These are phyloP conservation scores for Jimgerdemannia lactiflua DNA, from an alignment of 192 early-diverging fungal genomes.

Conservation along the genomic window DNA sequence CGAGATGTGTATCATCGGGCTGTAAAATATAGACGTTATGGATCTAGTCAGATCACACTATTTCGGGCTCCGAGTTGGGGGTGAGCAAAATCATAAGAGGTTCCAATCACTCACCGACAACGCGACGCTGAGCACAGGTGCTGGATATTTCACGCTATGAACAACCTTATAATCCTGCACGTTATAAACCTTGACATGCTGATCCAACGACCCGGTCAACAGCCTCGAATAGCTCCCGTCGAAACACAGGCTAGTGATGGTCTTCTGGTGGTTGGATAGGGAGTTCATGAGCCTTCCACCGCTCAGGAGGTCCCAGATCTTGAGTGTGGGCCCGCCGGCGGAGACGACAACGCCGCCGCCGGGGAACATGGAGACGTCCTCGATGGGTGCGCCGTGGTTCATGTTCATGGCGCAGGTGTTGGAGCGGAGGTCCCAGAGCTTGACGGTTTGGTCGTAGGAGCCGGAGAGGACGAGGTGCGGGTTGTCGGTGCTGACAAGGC, in stretches of 20 bases:
- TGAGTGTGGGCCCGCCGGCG: slow-evolving; percentile 75
- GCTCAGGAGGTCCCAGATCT: slow-evolving; percentile 85
- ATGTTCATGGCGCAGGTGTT: slow-evolving; percentile 73
- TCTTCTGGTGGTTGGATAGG: slow-evolving; percentile 94
- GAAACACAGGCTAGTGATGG: slow-evolving; percentile 85
- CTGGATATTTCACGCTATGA: slow-evolving; percentile 85
- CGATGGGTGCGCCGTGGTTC: slow-evolving; percentile 85
- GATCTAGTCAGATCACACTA: too few relatives aligned
- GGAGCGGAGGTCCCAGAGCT: slow-evolving; percentile 87
- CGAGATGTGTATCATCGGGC: slow-evolving; percentile 85
- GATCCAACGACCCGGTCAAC: slow-evolving; percentile 90
- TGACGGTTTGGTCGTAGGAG: slow-evolving; percentile 95
- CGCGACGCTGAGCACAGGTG: slow-evolving; percentile 87
- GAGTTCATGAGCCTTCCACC: slow-evolving; percentile 75
- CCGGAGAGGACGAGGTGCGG: slow-evolving; percentile 81
- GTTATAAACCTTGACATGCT: slow-evolving; percentile 94
- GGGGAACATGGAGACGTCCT: slow-evolving; percentile 80
- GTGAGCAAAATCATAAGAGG: too few relatives aligned
- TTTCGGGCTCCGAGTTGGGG: too few relatives aligned
- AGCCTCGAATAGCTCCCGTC: slow-evolving; percentile 74
- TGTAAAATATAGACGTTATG: slow-evolving; percentile 15
- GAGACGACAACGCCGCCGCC: slow-evolving; percentile 78
- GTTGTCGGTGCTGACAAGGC: slow-evolving; percentile 68
- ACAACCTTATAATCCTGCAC: slow-evolving; percentile 84
- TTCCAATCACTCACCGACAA: slow-evolving; percentile 60